These are phyloP conservation scores for Aschersonia sp. DNA, from an alignment of 2,329 filamentous ascomycete species.

Conservation along the genomic window DNA sequence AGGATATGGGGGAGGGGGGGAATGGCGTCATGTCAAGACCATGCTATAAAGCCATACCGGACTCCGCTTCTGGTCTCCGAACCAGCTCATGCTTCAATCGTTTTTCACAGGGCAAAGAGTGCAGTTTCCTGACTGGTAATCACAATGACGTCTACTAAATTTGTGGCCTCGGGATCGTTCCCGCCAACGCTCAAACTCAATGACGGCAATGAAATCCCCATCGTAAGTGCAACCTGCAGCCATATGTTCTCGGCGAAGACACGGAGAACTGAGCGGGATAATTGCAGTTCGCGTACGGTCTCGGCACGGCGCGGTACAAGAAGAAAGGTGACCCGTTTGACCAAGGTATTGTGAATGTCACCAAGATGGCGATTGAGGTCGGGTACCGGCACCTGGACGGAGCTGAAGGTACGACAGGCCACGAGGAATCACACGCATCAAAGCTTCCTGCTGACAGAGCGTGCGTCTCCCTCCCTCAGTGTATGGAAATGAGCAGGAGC, in stretches of 20 bases:
- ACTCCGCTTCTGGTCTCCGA: background rate
- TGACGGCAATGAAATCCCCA: slow-evolving; percentile 58
- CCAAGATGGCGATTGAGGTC: slow-evolving; percentile 49
- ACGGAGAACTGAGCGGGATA: background rate
- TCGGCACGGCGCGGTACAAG: slow-evolving; percentile 43
- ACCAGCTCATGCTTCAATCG: background rate
- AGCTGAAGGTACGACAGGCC: slow-evolving; percentile 41
- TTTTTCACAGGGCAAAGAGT: background rate
- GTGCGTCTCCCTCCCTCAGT: slow-evolving; percentile 18
- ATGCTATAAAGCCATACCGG: too few relatives aligned
- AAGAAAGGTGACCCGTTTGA: slow-evolving; percentile 39
- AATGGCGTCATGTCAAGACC: too few relatives aligned
- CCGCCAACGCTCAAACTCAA: slow-evolving; percentile 54
- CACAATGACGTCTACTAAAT: background rate
- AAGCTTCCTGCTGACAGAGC: too few relatives aligned
- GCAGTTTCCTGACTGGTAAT: background rate
- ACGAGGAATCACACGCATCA: background rate
- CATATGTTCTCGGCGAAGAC: too few relatives aligned
- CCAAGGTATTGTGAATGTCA: slow-evolving; percentile 30
- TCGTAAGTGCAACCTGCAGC: slow-evolving; percentile 28
- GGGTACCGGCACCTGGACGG: slow-evolving; percentile 63
- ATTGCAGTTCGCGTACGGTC: slow-evolving; percentile 51
- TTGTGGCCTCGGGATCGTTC: slow-evolving; percentile 7
- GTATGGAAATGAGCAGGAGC: slow-evolving; percentile 53
- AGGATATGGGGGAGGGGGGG: too few relatives aligned